Evolutionary conservation across 1,284 basidiomycete species (phyloP).

Genomic region (Tremellales sp.): DNA sequence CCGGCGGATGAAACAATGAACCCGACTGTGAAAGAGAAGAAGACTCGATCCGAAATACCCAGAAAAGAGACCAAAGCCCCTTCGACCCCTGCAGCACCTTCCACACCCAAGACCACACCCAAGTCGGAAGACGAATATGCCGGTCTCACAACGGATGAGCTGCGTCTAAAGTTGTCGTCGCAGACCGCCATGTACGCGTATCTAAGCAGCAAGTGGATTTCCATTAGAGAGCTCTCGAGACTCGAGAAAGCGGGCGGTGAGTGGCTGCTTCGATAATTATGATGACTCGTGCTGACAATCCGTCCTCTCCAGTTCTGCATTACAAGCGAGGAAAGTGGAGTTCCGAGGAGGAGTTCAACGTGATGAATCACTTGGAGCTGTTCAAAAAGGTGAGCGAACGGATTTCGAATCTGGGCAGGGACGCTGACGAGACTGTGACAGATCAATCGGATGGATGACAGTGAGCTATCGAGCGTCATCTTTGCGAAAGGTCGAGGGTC

Average conservation of each 20-base stretch:
- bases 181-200: constrained; percentile 26
- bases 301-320: constrained; percentile 22
- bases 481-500: constrained; percentile 24
- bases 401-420: background rate
- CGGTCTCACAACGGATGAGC: constrained; percentile 4
- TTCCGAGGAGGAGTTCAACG: constrained; percentile 23
- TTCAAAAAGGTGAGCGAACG: constrained; percentile 23
- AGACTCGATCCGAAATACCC: too few species aligned
- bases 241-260: constrained; percentile 37
- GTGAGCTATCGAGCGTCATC: constrained; percentile 28
- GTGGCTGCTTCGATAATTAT: constrained; percentile 7
- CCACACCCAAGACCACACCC: too few species aligned
- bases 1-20: too few species aligned
- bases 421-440: constrained; percentile 2
- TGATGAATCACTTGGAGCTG: constrained; percentile 22
- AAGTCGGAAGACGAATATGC: too few species aligned
- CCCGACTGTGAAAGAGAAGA: too few species aligned
- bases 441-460: constrained; percentile 22
- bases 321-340: constrained; percentile 37
- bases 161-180: constrained; percentile 10
- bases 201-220: constrained; percentile 29
- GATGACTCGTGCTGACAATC: background rate
- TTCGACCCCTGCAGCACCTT: too few species aligned
- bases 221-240: constrained; percentile 22
- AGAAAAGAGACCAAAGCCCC: too few species aligned